Conservation (phyloP, 805 yeast genomes). For the Candida tammaniensis region DNA sequence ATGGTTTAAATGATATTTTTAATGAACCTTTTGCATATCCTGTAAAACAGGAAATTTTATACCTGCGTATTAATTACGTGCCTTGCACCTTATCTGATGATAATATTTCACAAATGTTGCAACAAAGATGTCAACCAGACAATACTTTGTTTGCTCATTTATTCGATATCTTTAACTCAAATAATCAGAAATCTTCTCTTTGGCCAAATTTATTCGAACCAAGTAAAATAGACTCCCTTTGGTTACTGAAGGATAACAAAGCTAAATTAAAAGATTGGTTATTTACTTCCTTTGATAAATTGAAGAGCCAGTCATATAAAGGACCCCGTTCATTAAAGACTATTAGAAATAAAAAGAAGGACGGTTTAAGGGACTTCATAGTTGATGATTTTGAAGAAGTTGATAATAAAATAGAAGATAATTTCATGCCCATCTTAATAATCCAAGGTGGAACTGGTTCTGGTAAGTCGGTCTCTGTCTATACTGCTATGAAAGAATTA, state of each 20-base stretch:
- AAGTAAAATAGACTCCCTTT: constrained; percentile 24
- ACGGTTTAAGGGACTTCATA: constrained; percentile 31
- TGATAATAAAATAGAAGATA: constrained; percentile 31
- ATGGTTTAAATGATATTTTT: too few relatives aligned
- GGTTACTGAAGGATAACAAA: constrained; percentile 26
- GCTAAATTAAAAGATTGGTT: constrained; percentile 38
- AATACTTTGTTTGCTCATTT: constrained; percentile 4
- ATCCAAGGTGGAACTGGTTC: constrained; percentile 69
- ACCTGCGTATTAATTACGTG: too few relatives aligned
- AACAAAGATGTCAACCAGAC: constrained; percentile 1
- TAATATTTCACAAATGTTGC: too few relatives aligned
- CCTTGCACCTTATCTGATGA: too few relatives aligned
- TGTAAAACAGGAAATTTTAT: too few relatives aligned
- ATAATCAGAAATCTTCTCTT: constrained; percentile 6
- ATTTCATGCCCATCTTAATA: constrained; percentile 61
- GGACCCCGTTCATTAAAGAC: constrained; percentile 30
- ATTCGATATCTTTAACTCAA: background rate
- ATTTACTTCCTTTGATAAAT: constrained; percentile 32
- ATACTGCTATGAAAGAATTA: constrained; percentile 60
- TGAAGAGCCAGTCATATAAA: constrained; percentile 28
- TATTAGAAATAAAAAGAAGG: constrained; percentile 23
- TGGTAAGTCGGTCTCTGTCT: constrained; percentile 75
- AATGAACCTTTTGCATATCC: too few relatives aligned
- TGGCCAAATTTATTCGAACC: constrained; percentile 51
- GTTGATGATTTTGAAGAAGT: constrained; percentile 25